phyloP scores from a whole-genome alignment of 345 rosid species.

The Aethionema arabicum region DNA sequence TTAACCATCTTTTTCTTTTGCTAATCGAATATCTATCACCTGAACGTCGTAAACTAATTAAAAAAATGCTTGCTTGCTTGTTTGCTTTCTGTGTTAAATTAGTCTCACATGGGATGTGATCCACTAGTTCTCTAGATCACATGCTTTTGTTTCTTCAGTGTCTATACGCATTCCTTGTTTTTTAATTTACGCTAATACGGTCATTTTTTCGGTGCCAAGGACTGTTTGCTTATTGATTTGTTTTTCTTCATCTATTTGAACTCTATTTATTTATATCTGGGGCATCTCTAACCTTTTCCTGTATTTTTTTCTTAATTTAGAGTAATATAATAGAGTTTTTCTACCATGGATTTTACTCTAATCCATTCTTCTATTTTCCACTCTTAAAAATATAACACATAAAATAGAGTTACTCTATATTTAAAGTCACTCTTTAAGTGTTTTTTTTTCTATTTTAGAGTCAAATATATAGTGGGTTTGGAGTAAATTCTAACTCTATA shows the following conservation, averaged over 20 bases:
- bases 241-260: background rate
- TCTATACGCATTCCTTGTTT: background rate
- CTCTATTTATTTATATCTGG: too few species aligned
- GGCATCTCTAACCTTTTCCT: too few species aligned
- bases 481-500: too few species aligned
- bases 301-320: background rate
- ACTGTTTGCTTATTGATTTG: conserved; percentile 1
- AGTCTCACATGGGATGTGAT: conserved; percentile 18
- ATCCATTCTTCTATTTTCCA: too few species aligned
- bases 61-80: background rate
- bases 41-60: conserved; percentile 17
- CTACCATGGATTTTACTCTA: too few species aligned
- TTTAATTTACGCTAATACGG: conserved; percentile 3
- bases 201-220: background rate
- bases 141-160: conserved; percentile 19
- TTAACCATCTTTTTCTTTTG: conserved; percentile 20
- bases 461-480: too few species aligned
- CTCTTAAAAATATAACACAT: too few species aligned
- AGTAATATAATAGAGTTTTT: too few species aligned
- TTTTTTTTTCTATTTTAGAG: too few species aligned
- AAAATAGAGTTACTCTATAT: too few species aligned
- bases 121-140: conserved; percentile 2
- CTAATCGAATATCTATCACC: conserved; percentile 17
- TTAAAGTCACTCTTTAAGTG: too few species aligned
- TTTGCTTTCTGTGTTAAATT: background rate